Base-by-base conservation (phyloP, 108 stramenopile species). In the Bacterosira constricta region DNA sequence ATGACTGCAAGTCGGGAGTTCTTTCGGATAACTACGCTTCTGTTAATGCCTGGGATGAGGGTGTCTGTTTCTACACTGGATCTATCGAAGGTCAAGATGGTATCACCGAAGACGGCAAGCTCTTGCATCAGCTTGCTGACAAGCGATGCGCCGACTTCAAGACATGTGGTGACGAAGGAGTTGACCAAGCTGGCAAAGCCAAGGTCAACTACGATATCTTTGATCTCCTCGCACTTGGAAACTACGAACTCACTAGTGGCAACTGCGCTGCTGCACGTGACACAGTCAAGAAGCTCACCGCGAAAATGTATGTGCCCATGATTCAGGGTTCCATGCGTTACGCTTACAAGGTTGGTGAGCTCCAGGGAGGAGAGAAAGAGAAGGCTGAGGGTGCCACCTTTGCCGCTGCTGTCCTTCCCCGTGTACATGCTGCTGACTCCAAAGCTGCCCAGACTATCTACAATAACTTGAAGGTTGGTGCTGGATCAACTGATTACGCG, bases 261-360 rank as follows among this genome's bases (percentile, higher is more conserved):
- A 63, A 85, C 51, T 94, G 93, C 63, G 57, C 23, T 8, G 69
- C 66, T 5, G 87, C 81, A 9, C 75, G 75, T 31, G 47, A 53
- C 4, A 71, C 85, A 37, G 75, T 71, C 49, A 73, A 89, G 31
- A 30, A 55, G 0, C 84, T 94, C 26, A 76, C 72, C 39, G 25
- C 79, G 29, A 45, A 88, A 42, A 90, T 91, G 93, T 54, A 69
- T 51, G 53, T 94, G 26, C 93, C 93, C 8, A 45, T 93, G 21
- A 79, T 93, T 49, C 92, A 93, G 63, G 92, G 90, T 5, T 66
- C 86, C 17, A 53, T 94, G 6, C 69, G 84, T 21, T 90, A 91
- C 41, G 87, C 90, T 0, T 88, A 91, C 71, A 75, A 82, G 41
- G 32, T 58, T 3, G 77, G 34, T 20, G 72, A 85, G 37, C 73